These are phyloP conservation scores for Saccharomyces hybrid DNA, from an alignment of 1,139 yeast genomes.

Conservation along the genomic window DNA sequence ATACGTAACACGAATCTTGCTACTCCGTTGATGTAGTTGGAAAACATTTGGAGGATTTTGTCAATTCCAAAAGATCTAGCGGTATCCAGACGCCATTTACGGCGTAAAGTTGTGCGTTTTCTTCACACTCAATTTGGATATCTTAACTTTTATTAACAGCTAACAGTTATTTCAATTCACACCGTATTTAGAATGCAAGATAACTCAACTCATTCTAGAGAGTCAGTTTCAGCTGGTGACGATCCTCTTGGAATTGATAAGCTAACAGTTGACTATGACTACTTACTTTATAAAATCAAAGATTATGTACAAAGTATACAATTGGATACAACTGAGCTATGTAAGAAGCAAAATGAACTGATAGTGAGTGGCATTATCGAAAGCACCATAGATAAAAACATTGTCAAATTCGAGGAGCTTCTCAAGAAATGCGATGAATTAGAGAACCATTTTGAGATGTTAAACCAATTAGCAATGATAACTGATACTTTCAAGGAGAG, in stretches of 20 bases:
- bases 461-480: conserved; percentile 48
- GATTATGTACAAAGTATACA: conserved; percentile 42
- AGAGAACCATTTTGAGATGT: conserved; percentile 56
- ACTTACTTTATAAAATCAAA: conserved; percentile 51
- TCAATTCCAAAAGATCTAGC: neutral
- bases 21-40: too few species aligned
- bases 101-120: neutral
- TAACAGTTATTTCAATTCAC: neutral
- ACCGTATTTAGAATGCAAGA: neutral
- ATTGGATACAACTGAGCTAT: conserved; percentile 33
- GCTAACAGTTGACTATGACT: conserved; percentile 55
- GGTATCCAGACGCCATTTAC: neutral
- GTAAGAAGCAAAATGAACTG: conserved; percentile 28
- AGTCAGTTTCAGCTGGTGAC: conserved; percentile 27
- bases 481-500: conserved; percentile 27
- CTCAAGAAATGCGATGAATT: conserved; percentile 46
- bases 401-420: conserved; percentile 39
- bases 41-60: neutral
- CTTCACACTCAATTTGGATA: neutral
- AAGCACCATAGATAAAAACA: conserved; percentile 38
- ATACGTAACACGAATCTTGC: too few species aligned
- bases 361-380: conserved; percentile 34
- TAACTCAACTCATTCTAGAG: neutral
- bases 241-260: conserved; percentile 60
- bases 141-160: neutral